Base-by-base conservation (phyloP, 768 basidiomycete species). In the Amanita exitialis region DNA sequence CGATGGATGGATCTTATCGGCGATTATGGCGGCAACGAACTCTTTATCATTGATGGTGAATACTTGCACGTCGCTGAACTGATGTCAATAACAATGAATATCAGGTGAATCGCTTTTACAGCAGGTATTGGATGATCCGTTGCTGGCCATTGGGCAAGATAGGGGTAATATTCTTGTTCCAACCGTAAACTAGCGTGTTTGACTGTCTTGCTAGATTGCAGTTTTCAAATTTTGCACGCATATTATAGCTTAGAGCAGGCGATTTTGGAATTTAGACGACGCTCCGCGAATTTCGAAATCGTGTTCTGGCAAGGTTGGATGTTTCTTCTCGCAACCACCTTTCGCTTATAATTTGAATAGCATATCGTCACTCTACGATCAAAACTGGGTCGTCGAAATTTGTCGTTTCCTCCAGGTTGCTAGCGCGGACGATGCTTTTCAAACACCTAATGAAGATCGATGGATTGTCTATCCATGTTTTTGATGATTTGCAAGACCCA, bases 1-100 rank as follows among this genome's bases (percentile, higher is more conserved):
- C 48, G 66, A 50, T 61, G 78, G 59, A 84, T 86, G 82, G 83
- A 86, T 61, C 67, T 86, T 7, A 64, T 86, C 25, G 82, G 82
- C 3, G 84, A 83, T 58, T 86, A 83, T 60, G 83, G 79, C 18
- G 84, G 84, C 1, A 72, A 60, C 32, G 84, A 86, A 58, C 70
- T 72, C 13, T 86, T 86, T 58, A 57, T 84, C 36, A 67, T 86
- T 52, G 82, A 85, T 61, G 83, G 83, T 78, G 60, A 34, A 59
- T 55, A 16, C 37, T 46, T 43, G 37, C 32, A 39, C 16, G 18
- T 23, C 21, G 10, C 38, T 34, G 2, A 15, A 47, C 39, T 9
- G 42, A 42, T 44, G 12, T 43, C 60, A 4, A 32, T 51, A 18
- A 21, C 25, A 8, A 39, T 21, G n/a, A 35, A 2, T n/a, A 20